Evolutionary conservation across 2,329 filamentous ascomycete genomes (phyloP).

Genomic region (Knufia fluminis): DNA sequence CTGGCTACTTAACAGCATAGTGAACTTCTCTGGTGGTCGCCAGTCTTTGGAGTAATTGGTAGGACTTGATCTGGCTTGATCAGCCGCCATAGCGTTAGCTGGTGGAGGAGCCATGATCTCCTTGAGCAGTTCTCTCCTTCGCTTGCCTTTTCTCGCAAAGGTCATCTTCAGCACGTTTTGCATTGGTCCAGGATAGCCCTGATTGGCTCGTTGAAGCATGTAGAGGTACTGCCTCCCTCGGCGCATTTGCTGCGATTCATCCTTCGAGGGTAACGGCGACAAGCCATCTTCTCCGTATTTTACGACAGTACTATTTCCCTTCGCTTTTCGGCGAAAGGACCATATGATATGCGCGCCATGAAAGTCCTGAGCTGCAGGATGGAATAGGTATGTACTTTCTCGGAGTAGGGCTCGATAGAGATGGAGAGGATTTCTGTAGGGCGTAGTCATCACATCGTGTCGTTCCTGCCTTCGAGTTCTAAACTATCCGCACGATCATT

Average conservation of each 20-base stretch:
- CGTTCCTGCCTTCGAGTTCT: neutral
- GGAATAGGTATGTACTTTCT: conserved; percentile 52
- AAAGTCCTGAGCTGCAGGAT: conserved; percentile 44
- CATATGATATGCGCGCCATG: conserved; percentile 40
- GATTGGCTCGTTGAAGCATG: conserved; percentile 44
- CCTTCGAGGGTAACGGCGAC: neutral
- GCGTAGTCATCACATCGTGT: conserved; percentile 3
- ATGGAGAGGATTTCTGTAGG: conserved; percentile 29
- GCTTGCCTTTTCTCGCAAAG: conserved; percentile 49
- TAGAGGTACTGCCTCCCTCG: conserved; percentile 33
- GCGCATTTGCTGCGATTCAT: conserved; percentile 10
- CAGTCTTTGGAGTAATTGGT: conserved; percentile 26
- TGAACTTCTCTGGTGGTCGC: conserved; percentile 28
- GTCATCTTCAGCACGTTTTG: conserved; percentile 45
- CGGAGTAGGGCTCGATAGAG: conserved; percentile 49
- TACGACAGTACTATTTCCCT: too few relatives aligned
- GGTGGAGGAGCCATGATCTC: conserved; percentile 26
- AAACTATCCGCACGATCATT: too few relatives aligned
- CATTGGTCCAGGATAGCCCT: conserved; percentile 44
- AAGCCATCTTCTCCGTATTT: neutral
- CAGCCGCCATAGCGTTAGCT: neutral
- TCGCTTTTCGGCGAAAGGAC: conserved; percentile 37
- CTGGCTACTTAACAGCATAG: conserved; percentile 30
- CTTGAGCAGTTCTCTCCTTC: conserved; percentile 41
- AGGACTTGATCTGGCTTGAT: neutral